A percentile compares a stretch with the other conserved stretches of the same genome.
These are phyloP conservation scores for Emmonsiellopsis sp. DNA, from an alignment of 2,329 filamentous ascomycete species.

Conservation along the genomic window DNA sequence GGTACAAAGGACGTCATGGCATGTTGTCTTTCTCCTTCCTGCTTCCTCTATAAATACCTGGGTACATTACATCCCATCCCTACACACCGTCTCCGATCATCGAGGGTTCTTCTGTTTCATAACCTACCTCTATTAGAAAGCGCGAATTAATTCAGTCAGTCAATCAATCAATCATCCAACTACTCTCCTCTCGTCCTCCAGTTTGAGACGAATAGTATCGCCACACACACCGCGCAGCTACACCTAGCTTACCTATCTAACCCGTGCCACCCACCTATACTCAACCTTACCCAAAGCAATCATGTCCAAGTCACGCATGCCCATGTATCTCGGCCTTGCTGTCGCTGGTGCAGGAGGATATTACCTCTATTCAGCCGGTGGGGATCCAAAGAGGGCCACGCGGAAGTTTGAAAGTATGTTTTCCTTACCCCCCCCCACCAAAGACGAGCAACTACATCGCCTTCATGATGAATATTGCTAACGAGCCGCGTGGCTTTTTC, in stretches of 20 bases:
- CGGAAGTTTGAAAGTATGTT: slow-evolving; percentile 72
- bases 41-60: not conserved
- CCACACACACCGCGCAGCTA: not conserved
- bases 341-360: slow-evolving; percentile 66
- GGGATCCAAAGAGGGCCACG: slow-evolving; percentile 70
- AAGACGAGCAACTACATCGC: not conserved
- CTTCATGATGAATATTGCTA: not conserved
- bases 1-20: not conserved
- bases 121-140: not conserved
- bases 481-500: not conserved
- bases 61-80: not conserved
- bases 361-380: slow-evolving; percentile 84
- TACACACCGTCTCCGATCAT: not conserved
- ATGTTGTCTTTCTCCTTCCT: not conserved
- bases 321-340: slow-evolving; percentile 41
- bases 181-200: too few relatives aligned
- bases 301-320: slow-evolving; percentile 28
- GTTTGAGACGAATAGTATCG: not conserved
- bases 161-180: too few relatives aligned
- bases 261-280: not conserved
- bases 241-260: not conserved
- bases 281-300: slow-evolving; percentile 4
- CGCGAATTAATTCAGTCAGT: too few relatives aligned
- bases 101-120: not conserved
- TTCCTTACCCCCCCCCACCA: not conserved